Conservation (phyloP, 441 rosid species). For the Hura crepitans region DNA sequence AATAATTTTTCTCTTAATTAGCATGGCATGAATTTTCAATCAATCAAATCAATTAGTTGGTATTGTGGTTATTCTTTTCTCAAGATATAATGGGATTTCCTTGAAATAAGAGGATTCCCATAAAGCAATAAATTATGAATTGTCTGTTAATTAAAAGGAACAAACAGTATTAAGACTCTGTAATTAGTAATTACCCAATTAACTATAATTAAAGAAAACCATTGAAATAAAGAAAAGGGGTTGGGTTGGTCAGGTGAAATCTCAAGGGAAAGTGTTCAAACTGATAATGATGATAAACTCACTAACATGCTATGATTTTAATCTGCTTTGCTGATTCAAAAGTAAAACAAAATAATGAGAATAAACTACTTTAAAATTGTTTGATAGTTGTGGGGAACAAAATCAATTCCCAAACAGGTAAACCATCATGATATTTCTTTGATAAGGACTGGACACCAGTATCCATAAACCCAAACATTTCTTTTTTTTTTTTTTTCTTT, state of each 20-base stretch:
- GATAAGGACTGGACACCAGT: conserved; percentile 52
- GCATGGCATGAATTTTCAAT: too few species aligned
- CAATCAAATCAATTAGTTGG: background rate
- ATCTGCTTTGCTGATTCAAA: conserved; percentile 65
- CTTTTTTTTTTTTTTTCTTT: too few species aligned
- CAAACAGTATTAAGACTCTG: background rate
- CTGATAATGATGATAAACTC: conserved; percentile 69
- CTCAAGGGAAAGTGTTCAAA: conserved; percentile 51
- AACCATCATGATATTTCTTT: conserved; percentile 59
- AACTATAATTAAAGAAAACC: too few species aligned
- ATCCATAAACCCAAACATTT: conserved; percentile 21
- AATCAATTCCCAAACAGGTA: conserved; percentile 73
- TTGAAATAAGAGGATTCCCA: conserved; percentile 12
- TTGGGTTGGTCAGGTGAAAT: conserved; percentile 32
- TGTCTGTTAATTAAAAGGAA: conserved; percentile 1
- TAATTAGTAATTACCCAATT: conserved; percentile 5
- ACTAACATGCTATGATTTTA: conserved; percentile 74
- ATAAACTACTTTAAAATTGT: conserved; percentile 41
- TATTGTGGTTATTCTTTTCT: background rate
- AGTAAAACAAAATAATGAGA: conserved; percentile 65
- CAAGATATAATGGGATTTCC: conserved; percentile 4
- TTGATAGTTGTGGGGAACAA: conserved; percentile 66
- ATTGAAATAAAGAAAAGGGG: conserved; percentile 17
- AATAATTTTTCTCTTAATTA: too few species aligned
- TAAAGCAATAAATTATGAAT: background rate